These are phyloP conservation scores for Avicennia marina DNA, from an alignment of 257 asterid genomes.

Conservation along the genomic window DNA sequence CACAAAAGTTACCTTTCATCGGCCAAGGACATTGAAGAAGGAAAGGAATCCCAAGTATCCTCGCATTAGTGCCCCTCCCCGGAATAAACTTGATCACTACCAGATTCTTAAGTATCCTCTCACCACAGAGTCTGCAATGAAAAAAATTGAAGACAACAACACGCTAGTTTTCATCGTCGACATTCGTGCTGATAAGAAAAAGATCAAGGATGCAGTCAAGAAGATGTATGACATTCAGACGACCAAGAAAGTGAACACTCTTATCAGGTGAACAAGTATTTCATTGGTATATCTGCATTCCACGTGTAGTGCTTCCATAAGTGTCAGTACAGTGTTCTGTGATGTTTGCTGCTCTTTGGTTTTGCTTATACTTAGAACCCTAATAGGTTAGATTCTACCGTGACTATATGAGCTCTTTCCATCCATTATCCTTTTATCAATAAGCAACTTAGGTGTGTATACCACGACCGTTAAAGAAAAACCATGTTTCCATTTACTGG, in stretches of 20 bases:
- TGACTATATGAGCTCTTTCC: background rate
- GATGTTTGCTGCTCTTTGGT: background rate
- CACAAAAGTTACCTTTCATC: conserved; percentile 49
- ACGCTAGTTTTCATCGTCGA: conserved; percentile 54
- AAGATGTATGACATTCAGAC: conserved; percentile 58
- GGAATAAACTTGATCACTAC: conserved; percentile 44
- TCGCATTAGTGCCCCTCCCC: conserved; percentile 53
- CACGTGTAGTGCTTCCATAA: background rate
- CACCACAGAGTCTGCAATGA: conserved; percentile 57
- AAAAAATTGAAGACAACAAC: conserved; percentile 58
- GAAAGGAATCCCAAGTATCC: conserved; percentile 57
- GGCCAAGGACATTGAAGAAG: conserved; percentile 50
- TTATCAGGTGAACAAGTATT: conserved; percentile 39
- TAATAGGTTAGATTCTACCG: background rate
- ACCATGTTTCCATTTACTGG: background rate
- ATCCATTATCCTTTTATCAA: too few relatives aligned
- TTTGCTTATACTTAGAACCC: background rate
- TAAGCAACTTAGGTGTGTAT: background rate
- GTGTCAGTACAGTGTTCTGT: background rate
- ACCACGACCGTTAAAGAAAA: background rate
- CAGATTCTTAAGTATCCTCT: conserved; percentile 46
- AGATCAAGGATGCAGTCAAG: conserved; percentile 55
- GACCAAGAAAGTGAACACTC: conserved; percentile 54
- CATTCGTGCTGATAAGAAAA: conserved; percentile 51
- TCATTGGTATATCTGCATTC: background rate